A percentile compares a stretch with the other conserved stretches of the same genome.
Evolutionary conservation across 2,329 filamentous ascomycete genomes (phyloP).

Genomic region (Venturia asperata): DNA sequence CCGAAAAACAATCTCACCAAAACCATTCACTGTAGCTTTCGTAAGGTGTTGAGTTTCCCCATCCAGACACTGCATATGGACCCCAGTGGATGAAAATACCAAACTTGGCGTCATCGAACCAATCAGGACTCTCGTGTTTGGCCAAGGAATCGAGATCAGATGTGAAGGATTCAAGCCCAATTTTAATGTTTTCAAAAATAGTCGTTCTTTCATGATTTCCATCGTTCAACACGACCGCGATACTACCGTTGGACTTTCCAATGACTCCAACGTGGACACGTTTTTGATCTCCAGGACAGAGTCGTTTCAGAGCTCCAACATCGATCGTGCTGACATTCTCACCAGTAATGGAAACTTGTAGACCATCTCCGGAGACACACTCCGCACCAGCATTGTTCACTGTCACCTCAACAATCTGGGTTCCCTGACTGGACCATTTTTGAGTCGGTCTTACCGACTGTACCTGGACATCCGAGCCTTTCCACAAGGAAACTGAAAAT

Average conservation of each 20-base stretch:
- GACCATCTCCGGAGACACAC: constrained; percentile 24
- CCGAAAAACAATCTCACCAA: constrained; percentile 9
- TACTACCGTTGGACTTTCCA: constrained; percentile 16
- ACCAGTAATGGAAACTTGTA: constrained; percentile 30
- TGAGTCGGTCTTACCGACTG: constrained; percentile 38
- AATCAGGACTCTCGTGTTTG: constrained; percentile 42
- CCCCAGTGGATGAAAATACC: constrained; percentile 58
- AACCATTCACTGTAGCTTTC: constrained; percentile 38
- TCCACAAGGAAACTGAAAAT: constrained; percentile 18
- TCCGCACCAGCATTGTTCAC: constrained; percentile 34
- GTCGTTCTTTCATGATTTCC: not conserved
- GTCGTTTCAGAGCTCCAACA: constrained; percentile 33
- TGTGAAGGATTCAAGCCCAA: not conserved
- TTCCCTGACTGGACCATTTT: constrained; percentile 36
- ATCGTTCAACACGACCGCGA: not conserved
- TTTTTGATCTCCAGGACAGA: constrained; percentile 32
- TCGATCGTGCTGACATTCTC: constrained; percentile 28
- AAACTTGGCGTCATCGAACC: constrained; percentile 51
- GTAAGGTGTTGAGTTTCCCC: constrained; percentile 41
- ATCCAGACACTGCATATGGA: constrained; percentile 49
- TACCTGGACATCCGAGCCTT: constrained; percentile 27
- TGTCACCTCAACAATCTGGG: constrained; percentile 34
- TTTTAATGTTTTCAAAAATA: not conserved
- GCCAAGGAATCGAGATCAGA: not conserved
- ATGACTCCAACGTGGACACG: constrained; percentile 27